phyloP scores from a whole-genome alignment of 1,284 basidiomycete species.

The Ganoderma lucidum region DNA sequence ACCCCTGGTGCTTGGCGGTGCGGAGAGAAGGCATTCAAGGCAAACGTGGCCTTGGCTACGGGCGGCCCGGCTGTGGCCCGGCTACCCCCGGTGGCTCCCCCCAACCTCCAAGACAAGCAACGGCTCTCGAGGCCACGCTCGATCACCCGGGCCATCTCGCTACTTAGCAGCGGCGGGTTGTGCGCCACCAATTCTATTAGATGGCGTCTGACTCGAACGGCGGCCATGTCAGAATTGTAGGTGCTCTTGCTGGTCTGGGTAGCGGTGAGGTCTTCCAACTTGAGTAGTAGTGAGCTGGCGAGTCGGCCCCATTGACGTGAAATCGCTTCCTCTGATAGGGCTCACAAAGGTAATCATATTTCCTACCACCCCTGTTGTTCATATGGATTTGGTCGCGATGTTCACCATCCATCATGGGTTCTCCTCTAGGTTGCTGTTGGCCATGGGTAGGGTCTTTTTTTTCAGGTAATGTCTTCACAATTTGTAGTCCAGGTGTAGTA shows the following conservation, averaged over 20 bases:
- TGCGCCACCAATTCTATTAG: neutral
- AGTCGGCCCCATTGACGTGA: neutral
- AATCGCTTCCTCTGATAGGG: constrained; percentile 46
- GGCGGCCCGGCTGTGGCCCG: constrained; percentile 1
- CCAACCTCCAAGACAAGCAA: neutral
- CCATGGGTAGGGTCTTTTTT: constrained; percentile 57
- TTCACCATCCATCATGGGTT: neutral
- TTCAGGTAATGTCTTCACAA: neutral
- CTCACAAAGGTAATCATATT: constrained; percentile 60
- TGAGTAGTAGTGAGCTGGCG: neutral
- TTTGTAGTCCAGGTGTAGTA: neutral
- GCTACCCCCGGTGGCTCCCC: too few species aligned
- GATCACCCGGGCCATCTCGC: neutral
- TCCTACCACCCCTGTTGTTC: neutral
- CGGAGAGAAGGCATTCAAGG: neutral
- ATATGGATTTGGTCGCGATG: neutral
- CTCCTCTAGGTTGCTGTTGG: constrained; percentile 69
- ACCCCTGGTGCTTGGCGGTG: neutral
- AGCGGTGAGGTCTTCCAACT: constrained; percentile 55
- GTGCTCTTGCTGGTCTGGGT: constrained; percentile 68
- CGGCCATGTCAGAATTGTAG: constrained; percentile 57
- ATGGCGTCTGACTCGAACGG: constrained; percentile 26
- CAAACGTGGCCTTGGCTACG: constrained; percentile 10
- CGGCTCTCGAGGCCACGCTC: neutral
- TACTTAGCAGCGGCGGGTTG: neutral